Evolutionary conservation across 257 asterid genomes (phyloP).

Genomic region (Oldenlandia corymbosa): DNA sequence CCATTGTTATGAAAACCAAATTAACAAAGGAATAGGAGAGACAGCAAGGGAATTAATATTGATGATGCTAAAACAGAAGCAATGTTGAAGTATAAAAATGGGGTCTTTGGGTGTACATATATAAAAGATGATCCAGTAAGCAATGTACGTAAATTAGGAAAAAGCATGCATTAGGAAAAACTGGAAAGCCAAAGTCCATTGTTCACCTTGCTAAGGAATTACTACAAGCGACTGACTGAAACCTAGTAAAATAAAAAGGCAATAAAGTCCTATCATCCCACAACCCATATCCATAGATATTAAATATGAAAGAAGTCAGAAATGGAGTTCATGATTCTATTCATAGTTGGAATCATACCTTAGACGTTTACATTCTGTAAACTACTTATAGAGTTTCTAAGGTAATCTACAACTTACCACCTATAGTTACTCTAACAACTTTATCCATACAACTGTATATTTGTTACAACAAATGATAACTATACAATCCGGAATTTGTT

Average conservation of each 20-base stretch:
- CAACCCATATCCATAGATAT: too few relatives aligned
- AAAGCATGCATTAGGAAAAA: slow-evolving; percentile 3
- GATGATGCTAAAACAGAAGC: slow-evolving; percentile 53
- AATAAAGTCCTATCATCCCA: too few relatives aligned
- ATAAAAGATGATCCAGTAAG: slow-evolving; percentile 34
- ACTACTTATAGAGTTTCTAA: too few relatives aligned
- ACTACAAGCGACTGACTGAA: slow-evolving; percentile 9
- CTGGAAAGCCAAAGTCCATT: slow-evolving; percentile 9
- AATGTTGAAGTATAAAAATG: slow-evolving; percentile 27
- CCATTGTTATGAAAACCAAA: slow-evolving; percentile 34
- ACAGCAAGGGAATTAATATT: slow-evolving; percentile 23
- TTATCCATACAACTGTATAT: too few relatives aligned
- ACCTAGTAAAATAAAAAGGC: background rate
- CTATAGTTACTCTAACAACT: too few relatives aligned
- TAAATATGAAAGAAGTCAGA: too few relatives aligned
- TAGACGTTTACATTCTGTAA: too few relatives aligned
- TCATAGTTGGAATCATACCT: too few relatives aligned
- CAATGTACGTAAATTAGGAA: slow-evolving; percentile 17
- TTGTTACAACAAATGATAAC: too few relatives aligned
- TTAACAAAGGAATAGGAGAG: slow-evolving; percentile 13
- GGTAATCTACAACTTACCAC: too few relatives aligned
- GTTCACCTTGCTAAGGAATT: slow-evolving; percentile 29
- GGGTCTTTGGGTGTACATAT: slow-evolving; percentile 32
- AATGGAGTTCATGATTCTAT: too few relatives aligned
- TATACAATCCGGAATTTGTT: too few relatives aligned